Evolutionary conservation across 2,329 filamentous ascomycete genomes (phyloP).

Genomic region (Hypoxylon sp.): DNA sequence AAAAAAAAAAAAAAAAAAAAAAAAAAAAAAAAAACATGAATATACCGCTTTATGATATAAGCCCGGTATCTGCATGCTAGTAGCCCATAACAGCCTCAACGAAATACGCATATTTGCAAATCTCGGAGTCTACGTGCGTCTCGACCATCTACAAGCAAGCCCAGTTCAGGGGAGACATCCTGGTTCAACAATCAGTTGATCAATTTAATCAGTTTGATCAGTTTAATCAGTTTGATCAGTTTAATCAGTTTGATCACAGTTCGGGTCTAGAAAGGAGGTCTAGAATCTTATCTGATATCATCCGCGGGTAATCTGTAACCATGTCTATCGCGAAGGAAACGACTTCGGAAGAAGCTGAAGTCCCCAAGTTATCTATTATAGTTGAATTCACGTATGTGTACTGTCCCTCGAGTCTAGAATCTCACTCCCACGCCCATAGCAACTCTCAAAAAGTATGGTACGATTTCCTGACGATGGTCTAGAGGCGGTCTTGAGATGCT

Average conservation of each 20-base stretch:
- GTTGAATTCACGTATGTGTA: slow-evolving; percentile 71
- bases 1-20: no score
- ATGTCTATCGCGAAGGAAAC: slow-evolving; percentile 40
- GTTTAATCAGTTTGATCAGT: no score
- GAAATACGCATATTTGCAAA: slow-evolving; percentile 22
- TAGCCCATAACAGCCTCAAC: background rate
- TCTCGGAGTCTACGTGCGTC: slow-evolving; percentile 22
- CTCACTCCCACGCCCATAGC: slow-evolving; percentile 6
- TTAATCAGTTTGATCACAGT: slow-evolving; percentile 8
- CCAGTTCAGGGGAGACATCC: slow-evolving; percentile 1
- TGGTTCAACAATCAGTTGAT: background rate
- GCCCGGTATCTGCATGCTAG: slow-evolving; percentile 3
- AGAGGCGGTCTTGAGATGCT: slow-evolving; percentile 96
- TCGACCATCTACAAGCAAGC: slow-evolving; percentile 17
- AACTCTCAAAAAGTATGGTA: background rate
- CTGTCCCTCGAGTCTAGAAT: slow-evolving; percentile 28
- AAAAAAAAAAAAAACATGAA: no score
- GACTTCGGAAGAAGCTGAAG: slow-evolving; percentile 26
- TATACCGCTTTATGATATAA: slow-evolving; percentile 12
- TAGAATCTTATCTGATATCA: background rate
- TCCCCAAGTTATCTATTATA: slow-evolving; percentile 65
- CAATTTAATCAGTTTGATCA: background rate
- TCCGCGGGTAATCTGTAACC: background rate
- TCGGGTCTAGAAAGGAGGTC: slow-evolving; percentile 12
- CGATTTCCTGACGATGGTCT: slow-evolving; percentile 39